Conservation (phyloP, 805 yeast species). For the Tetrapisispora arboricola region DNA sequence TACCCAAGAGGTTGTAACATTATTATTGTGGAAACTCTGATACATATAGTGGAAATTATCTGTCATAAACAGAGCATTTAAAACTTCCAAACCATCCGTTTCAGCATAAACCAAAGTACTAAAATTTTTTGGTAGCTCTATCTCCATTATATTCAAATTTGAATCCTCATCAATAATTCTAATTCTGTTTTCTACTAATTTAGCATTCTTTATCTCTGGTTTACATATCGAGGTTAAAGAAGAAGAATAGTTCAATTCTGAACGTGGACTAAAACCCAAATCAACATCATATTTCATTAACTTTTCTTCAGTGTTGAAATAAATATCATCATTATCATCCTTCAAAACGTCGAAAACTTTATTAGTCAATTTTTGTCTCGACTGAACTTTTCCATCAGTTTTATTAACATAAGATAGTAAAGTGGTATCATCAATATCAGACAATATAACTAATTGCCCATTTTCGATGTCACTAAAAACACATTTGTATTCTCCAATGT, state of each 20-base stretch:
- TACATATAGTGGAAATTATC: conserved; percentile 11
- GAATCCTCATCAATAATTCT: conserved; percentile 15
- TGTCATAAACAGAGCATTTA: conserved; percentile 11
- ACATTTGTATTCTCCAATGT: conserved; percentile 33
- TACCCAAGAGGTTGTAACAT: conserved; percentile 27
- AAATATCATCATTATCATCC: conserved; percentile 6
- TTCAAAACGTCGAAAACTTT: conserved; percentile 11
- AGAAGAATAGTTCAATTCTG: neutral
- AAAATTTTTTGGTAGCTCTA: conserved; percentile 12
- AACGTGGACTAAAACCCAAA: conserved; percentile 1
- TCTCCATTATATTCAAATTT: conserved; percentile 8
- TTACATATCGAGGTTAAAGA: conserved; percentile 11
- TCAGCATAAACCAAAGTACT: conserved; percentile 10
- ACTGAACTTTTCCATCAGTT: conserved; percentile 25
- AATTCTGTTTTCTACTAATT: conserved; percentile 6
- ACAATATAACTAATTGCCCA: conserved; percentile 19
- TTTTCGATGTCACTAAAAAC: conserved; percentile 10
- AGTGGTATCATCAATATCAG: conserved; percentile 13
- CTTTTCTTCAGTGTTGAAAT: conserved; percentile 7
- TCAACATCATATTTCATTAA: conserved; percentile 7
- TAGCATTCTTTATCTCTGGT: conserved; percentile 9
- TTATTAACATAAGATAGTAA: conserved; percentile 30
- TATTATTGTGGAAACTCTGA: conserved; percentile 17
- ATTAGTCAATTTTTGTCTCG: conserved; percentile 25
- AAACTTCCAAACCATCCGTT: conserved; percentile 10